phyloP scores from a whole-genome alignment of 345 rosid species.

The Clarkia xantiana region DNA sequence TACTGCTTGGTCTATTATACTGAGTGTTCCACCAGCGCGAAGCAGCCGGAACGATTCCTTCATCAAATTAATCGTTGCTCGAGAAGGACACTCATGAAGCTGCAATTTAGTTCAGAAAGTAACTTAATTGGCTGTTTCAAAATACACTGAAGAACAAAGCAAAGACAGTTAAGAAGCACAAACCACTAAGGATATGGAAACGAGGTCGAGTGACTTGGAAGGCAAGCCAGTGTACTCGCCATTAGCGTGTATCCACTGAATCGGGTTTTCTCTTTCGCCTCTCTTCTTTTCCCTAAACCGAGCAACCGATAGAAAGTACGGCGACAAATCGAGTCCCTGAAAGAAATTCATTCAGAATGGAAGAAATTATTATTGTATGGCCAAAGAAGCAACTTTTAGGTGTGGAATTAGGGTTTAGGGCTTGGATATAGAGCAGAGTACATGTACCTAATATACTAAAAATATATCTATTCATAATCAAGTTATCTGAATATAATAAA shows the following conservation, averaged over 20 bases:
- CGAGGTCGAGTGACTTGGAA: slow-evolving; percentile 35
- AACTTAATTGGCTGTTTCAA: not conserved
- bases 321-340: slow-evolving; percentile 57
- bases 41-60: slow-evolving; percentile 38
- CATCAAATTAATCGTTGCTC: slow-evolving; percentile 27
- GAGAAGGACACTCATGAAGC: slow-evolving; percentile 55
- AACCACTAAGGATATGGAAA: slow-evolving; percentile 42
- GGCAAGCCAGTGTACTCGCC: slow-evolving; percentile 57
- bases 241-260: slow-evolving; percentile 42
- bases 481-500: too few species aligned
- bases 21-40: slow-evolving; percentile 45
- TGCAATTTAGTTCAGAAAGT: slow-evolving; percentile 12
- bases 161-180: slow-evolving; percentile 25
- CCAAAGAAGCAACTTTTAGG: too few species aligned
- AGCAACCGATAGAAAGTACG: slow-evolving; percentile 53
- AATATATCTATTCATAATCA: slow-evolving; percentile 30
- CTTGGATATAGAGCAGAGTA: too few species aligned
- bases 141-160: not conserved
- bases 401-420: too few species aligned
- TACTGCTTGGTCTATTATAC: slow-evolving; percentile 41
- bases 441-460: too few species aligned
- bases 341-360: slow-evolving; percentile 1
- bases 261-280: slow-evolving; percentile 21
- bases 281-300: slow-evolving; percentile 35
- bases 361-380: slow-evolving; percentile 7